Percentiles rank a stretch among this genome's conserved stretches.
Conservation (phyloP, 1,284 basidiomycete species). For the Entoloma clypeatum region DNA sequence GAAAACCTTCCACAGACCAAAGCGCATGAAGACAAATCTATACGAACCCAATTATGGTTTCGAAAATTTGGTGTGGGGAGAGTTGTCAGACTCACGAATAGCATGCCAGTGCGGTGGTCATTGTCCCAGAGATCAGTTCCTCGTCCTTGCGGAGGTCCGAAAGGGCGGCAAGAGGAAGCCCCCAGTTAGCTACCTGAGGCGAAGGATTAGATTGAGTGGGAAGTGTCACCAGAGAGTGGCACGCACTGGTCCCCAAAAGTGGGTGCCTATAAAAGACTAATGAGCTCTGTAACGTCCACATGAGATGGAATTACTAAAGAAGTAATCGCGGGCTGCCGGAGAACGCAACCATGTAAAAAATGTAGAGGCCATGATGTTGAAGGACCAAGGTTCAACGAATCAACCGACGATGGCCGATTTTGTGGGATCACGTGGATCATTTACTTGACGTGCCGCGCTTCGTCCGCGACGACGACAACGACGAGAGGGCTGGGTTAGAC, state of each 20-base stretch:
- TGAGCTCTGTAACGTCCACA: constrained; percentile 12
- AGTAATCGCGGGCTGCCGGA: constrained; percentile 87
- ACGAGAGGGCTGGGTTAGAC: not conserved
- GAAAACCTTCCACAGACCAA: constrained; percentile 49
- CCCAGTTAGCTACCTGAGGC: constrained; percentile 91
- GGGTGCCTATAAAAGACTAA: constrained; percentile 61
- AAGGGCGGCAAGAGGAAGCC: constrained; percentile 88
- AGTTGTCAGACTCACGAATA: constrained; percentile 78
- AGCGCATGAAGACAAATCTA: constrained; percentile 93
- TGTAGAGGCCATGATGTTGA: constrained; percentile 62
- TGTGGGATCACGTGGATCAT: constrained; percentile 16
- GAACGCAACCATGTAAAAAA: constrained; percentile 86
- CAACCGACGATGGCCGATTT: too few species aligned
- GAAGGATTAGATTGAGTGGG: constrained; percentile 19
- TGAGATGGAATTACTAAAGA: constrained; percentile 71
- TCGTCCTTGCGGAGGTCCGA: constrained; percentile 90
- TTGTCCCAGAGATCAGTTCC: constrained; percentile 91
- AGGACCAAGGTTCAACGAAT: constrained; percentile 6
- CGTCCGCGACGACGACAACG: too few species aligned
- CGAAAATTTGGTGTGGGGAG: constrained; percentile 10
- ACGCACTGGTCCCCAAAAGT: constrained; percentile 94
- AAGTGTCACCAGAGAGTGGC: constrained; percentile 13
- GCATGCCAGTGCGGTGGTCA: constrained; percentile 84
- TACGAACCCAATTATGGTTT: constrained; percentile 11
- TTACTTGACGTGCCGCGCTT: too few species aligned